Base-by-base conservation (phyloP, 2,329 filamentous ascomycete genomes). In the Blastomyces percursus region DNA sequence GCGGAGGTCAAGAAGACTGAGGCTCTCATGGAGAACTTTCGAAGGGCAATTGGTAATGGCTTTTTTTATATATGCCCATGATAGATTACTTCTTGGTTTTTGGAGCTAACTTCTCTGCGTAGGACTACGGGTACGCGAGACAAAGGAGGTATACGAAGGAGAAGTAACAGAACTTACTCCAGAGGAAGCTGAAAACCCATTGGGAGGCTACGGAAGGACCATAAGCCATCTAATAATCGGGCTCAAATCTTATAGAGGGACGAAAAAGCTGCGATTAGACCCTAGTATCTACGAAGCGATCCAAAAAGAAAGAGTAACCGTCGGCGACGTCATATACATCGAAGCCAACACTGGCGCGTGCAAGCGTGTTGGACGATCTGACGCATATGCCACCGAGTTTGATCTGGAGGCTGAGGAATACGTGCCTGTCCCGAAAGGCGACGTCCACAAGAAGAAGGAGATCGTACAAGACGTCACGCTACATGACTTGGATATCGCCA, bases 371-470 rank as follows among this genome's bases (percentile, higher is more conserved):
- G 94, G 94, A 60, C 85, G 94, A 72, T 96, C 91, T 55, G 94
- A 99, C 75, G 94, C 94, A 35, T 97, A 97, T 75, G 93, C 92
- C 35, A 99, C 94, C 60, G 94, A 99, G 75, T 99, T 99, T 74
- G 94, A 99, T 74, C 85, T 99, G 59, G 94, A 99, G 79, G 94
- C 94, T 1, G 94, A 99, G 78, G 94, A 99, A 78, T 99, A 99
- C 75, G 94, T 99, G 67, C 94, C 94, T 6, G 95, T 99, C 66
- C 94, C 94, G 63, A 99, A 99, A 81, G 94, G 94, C 63, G 94
- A 99, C 72, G 94, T 99, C 61, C 94, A 97, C 81, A 99, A 99
- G 85, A 97, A 96, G 86, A 99, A 99, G 82, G 94, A 99, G 78
- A 96, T 99, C 69, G 94, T 99, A 44, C 94, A 99, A 76, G 94